Conservation (phyloP, 495 filamentous ascomycete genomes). For the Aspergillus panamensis region DNA sequence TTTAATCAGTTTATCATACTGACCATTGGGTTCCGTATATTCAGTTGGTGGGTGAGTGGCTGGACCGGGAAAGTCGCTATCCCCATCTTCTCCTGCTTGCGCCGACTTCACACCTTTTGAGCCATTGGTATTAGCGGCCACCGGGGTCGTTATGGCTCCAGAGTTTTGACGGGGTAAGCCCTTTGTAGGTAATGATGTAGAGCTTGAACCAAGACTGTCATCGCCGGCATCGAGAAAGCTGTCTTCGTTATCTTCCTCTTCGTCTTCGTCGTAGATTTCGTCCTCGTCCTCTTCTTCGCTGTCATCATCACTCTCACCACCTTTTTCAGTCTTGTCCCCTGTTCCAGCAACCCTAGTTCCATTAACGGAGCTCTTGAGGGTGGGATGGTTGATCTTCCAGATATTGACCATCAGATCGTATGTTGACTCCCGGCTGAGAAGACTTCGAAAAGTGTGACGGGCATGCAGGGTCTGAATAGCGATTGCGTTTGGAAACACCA, state of each 20-base stretch:
- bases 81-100: slow-evolving; percentile 48
- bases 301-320: slow-evolving; percentile 59
- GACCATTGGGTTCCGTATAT: slow-evolving; percentile 68
- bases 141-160: slow-evolving; percentile 48
- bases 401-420: slow-evolving; percentile 97
- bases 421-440: slow-evolving; percentile 89
- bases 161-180: slow-evolving; percentile 64
- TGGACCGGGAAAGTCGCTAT: slow-evolving; percentile 82
- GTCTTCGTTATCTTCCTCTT: slow-evolving; percentile 53
- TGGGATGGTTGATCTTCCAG: slow-evolving; percentile 94
- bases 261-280: slow-evolving; percentile 76
- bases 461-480: slow-evolving; percentile 95
- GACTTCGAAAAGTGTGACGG: slow-evolving; percentile 91
- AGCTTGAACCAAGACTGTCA: slow-evolving; percentile 58
- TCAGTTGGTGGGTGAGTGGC: slow-evolving; percentile 76
- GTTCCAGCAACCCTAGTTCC: slow-evolving; percentile 79
- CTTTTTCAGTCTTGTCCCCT: slow-evolving; percentile 85
- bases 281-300: slow-evolving; percentile 65
- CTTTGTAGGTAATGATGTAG: slow-evolving; percentile 51
- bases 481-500: slow-evolving; percentile 96
- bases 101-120: slow-evolving; percentile 44
- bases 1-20: slow-evolving; percentile 79
- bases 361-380: slow-evolving; percentile 81
- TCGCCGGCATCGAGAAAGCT: slow-evolving; percentile 61
- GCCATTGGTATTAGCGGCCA: slow-evolving; percentile 29